A percentile compares a stretch with the other conserved stretches of the same genome.
Evolutionary conservation across 495 filamentous ascomycete genomes (phyloP).

Genomic region (Saxophila tyrrhenica): DNA sequence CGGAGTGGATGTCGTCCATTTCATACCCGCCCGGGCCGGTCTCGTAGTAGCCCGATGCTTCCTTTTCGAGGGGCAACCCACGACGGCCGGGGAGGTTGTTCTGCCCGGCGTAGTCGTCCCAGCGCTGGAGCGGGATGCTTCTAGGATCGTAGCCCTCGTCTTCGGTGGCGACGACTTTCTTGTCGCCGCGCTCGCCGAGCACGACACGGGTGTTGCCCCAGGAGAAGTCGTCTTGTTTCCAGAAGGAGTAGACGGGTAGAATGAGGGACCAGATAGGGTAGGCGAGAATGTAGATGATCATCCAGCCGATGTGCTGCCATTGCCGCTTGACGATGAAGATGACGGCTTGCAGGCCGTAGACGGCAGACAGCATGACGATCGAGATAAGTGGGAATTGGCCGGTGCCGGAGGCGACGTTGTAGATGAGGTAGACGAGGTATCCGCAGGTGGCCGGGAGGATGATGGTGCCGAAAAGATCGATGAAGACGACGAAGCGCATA

Average conservation of each 20-base stretch:
- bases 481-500: constrained; percentile 94
- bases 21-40: constrained; percentile 56
- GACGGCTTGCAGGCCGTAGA: constrained; percentile 89
- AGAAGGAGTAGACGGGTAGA: constrained; percentile 94
- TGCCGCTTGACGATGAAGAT: constrained; percentile 94
- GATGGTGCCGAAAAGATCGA: constrained; percentile 88
- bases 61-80: constrained; percentile 58
- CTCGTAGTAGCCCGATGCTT: constrained; percentile 23
- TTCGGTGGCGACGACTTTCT: constrained; percentile 74
- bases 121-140: constrained; percentile 85
- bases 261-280: constrained; percentile 90
- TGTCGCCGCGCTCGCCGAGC: constrained; percentile 82
- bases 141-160: constrained; percentile 84
- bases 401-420: constrained; percentile 55
- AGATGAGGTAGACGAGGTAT: constrained; percentile 85
- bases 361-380: constrained; percentile 72
- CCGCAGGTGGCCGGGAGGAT: constrained; percentile 84
- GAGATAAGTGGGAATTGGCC: constrained; percentile 80
- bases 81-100: constrained; percentile 90
- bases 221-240: constrained; percentile 96
- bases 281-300: constrained; percentile 93
- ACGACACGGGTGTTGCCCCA: constrained; percentile 99
- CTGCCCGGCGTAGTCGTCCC: constrained; percentile 91
- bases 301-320: constrained; percentile 98
- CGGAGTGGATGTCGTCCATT: constrained; percentile 94